phyloP scores from a whole-genome alignment of 257 asterid genomes.

The Solanum ossicruentum region DNA sequence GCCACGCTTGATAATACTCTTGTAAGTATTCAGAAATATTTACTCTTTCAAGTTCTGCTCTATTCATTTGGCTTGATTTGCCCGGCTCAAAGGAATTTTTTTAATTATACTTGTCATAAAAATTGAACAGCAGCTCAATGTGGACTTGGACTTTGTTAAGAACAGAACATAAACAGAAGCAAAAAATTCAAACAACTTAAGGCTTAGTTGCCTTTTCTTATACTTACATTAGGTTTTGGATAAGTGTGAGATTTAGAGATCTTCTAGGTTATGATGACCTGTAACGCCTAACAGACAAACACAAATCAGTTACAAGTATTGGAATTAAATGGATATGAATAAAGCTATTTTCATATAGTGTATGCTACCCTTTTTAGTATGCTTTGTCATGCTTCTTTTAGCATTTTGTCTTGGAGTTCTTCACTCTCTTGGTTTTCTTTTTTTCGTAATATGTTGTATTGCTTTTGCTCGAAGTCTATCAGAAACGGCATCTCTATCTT shows the following conservation, averaged over 20 bases:
- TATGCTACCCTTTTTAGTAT: not conserved
- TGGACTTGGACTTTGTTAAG: not conserved
- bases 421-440: not conserved
- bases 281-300: not conserved
- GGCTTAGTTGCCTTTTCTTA: not conserved
- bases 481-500: not conserved
- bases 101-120: not conserved
- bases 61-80: not conserved
- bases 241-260: not conserved
- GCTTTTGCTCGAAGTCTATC: not conserved
- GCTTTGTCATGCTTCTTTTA: not conserved
- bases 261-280: not conserved
- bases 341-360: not conserved
- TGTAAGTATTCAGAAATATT: slow-evolving; percentile 24
- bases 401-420: not conserved
- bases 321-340: not conserved
- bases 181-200: not conserved
- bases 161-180: not conserved
- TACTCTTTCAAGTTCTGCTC: not conserved
- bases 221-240: not conserved
- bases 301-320: not conserved
- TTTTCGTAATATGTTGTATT: not conserved
- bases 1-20: slow-evolving; percentile 76
- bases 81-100: not conserved
- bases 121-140: not conserved